Base-by-base conservation (phyloP, 805 yeast genomes). In the Pichia californica region DNA sequence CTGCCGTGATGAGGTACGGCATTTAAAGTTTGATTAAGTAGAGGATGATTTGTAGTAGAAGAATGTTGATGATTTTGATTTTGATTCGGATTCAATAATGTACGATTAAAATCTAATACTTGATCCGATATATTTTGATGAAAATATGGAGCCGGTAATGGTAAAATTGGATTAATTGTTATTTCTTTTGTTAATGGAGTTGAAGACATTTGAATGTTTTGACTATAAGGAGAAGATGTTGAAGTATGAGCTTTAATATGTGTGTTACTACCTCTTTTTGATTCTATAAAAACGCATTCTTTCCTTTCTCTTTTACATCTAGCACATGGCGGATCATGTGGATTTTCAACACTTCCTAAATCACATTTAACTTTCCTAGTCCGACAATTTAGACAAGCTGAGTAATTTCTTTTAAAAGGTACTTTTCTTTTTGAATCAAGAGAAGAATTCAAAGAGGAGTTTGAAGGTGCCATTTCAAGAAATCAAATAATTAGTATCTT, bases 381-480 rank as follows among this genome's bases (percentile, higher is more conserved):
- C 15, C 96, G 74, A 59, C 98, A 89, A 62, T 80, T 85, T 38
- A 85, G 63, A 55, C 98, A 89, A 1, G 97, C 97, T 49, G 77
- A 73, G 59, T 85, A 89, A 48, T 79, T 77, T 49, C 96, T 67
- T 51, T 68, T 75, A 68, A 73, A 82, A 45, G 44, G 48, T n/a
- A 48, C 44, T 30, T 47, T 56, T 26, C 36, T 44, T 31, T 48
- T 30, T n/a, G 38, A 14, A n/a, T 18, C 7, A 25, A 25, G 27
- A n/a, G n/a, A n/a, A 23, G 25, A 23, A 7, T 23, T 23, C 9
- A 23, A 23, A 23, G 25, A 23, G 6, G 25, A 23, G n/a, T n/a
- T n/a, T 23, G 25, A 23, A 23, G 25, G 11, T 27, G n/a, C n/a
- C n/a, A n/a, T n/a, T n/a, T n/a, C n/a, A n/a, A n/a, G n/a, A n/a